Evolutionary conservation across 2,329 filamentous ascomycete species (phyloP).

Genomic region (Rachicladosporium sp.): DNA sequence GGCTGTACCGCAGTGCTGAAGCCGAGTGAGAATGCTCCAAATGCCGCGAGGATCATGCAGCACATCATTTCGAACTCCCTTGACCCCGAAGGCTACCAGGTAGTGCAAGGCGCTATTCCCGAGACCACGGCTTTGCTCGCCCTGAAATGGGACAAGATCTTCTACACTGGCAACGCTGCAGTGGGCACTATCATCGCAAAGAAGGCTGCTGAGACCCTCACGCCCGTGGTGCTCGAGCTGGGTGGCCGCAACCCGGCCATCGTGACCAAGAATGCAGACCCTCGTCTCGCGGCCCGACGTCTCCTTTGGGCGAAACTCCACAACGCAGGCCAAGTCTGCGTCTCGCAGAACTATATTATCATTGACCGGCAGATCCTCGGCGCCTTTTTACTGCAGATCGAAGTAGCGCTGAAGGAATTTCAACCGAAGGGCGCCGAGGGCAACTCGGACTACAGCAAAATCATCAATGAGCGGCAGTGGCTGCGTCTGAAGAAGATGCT

Average conservation of each 20-base stretch:
- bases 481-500: constrained; percentile 79
- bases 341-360: constrained; percentile 85
- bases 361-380: constrained; percentile 63
- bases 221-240: constrained; percentile 78
- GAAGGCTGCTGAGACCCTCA: constrained; percentile 45
- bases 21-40: constrained; percentile 71
- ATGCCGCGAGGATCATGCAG: constrained; percentile 65
- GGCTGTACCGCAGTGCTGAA: constrained; percentile 86
- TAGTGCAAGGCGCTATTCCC: constrained; percentile 68
- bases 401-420: constrained; percentile 59
- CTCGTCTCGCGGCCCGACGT: constrained; percentile 67
- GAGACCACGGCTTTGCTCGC: constrained; percentile 74
- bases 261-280: constrained; percentile 70
- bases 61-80: constrained; percentile 65
- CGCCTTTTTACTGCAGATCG: constrained; percentile 62
- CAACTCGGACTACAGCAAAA: constrained; percentile 67
- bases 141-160: constrained; percentile 94
- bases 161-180: constrained; percentile 72
- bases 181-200: constrained; percentile 55
- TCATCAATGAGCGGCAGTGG: constrained; percentile 72
- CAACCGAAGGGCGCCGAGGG: constrained; percentile 69
- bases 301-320: constrained; percentile 80
- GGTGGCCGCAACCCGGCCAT: constrained; percentile 89
- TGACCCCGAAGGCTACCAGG: constrained; percentile 62
- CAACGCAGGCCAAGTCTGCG: constrained; percentile 82